A percentile compares a stretch with the other conserved stretches of the same genome.
These are phyloP conservation scores for Coemansia furcata DNA, from an alignment of 192 early-diverging fungal genomes.

Conservation along the genomic window DNA sequence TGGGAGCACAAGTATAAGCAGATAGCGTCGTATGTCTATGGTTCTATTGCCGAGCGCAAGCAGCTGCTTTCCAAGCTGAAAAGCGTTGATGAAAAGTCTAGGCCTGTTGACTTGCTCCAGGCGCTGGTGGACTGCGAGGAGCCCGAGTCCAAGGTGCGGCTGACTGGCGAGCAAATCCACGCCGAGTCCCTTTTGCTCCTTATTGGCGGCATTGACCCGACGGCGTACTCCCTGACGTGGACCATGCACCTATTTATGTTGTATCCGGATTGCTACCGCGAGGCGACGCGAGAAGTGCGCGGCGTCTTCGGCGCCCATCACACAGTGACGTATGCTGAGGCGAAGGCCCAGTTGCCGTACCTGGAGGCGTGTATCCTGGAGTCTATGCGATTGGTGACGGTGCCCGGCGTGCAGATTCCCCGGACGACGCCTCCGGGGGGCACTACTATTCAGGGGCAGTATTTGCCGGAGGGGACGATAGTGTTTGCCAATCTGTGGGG, in stretches of 20 bases:
- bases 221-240: slow-evolving; percentile 38
- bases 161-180: slow-evolving; percentile 21
- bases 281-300: slow-evolving; percentile 13
- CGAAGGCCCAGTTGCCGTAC: slow-evolving; percentile 5
- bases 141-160: slow-evolving; percentile 1
- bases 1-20: slow-evolving; percentile 21
- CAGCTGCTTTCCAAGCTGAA: slow-evolving; percentile 8
- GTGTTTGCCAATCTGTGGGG: slow-evolving; percentile 25
- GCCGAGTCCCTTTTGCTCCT: slow-evolving; percentile 28
- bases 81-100: not conserved
- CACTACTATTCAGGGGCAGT: slow-evolving; percentile 13
- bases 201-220: slow-evolving; percentile 30
- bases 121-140: slow-evolving; percentile 35
- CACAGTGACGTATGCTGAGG: not conserved
- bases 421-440: slow-evolving; percentile 3
- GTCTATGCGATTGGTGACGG: slow-evolving; percentile 25
- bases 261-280: slow-evolving; percentile 13
- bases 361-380: slow-evolving; percentile 39
- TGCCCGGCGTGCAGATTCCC: slow-evolving; percentile 24
- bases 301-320: not conserved
- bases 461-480: slow-evolving; percentile 17
- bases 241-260: slow-evolving; percentile 30
- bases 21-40: slow-evolving; percentile 9
- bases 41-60: slow-evolving; percentile 15
- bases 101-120: slow-evolving; percentile 26